phyloP scores from a whole-genome alignment of 352 stramenopile species.

The Globisporangium spinosum region DNA sequence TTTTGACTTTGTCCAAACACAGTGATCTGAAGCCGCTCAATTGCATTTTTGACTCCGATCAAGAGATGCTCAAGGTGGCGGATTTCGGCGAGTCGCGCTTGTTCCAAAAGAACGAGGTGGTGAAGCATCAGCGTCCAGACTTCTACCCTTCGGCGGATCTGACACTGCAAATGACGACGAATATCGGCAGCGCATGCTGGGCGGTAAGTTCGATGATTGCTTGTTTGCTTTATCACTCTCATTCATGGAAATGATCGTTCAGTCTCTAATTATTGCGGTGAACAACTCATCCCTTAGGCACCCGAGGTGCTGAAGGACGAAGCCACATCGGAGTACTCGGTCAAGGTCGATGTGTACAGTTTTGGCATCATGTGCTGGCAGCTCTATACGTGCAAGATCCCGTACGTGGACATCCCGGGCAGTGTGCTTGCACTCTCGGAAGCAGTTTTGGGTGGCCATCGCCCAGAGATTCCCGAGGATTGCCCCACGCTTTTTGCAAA shows the following conservation, averaged over 20 bases:
- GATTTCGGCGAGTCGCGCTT: conserved; percentile 78
- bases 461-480: conserved; percentile 49
- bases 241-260: no score
- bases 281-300: conserved; percentile 21
- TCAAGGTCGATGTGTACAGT: conserved; percentile 86
- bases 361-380: conserved; percentile 87
- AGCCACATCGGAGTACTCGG: conserved; percentile 61
- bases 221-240: no score
- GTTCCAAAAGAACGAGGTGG: conserved; percentile 57
- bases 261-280: not conserved
- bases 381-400: conserved; percentile 65
- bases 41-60: conserved; percentile 75
- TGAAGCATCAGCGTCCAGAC: conserved; percentile 35
- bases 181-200: conserved; percentile 80
- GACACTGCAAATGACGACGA: conserved; percentile 78
- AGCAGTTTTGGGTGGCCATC: conserved; percentile 60
- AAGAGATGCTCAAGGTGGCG: conserved; percentile 76
- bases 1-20: not conserved
- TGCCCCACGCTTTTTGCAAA: conserved; percentile 71
- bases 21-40: conserved; percentile 80
- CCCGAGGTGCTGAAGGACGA: conserved; percentile 74
- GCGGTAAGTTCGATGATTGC: conserved; percentile 27
- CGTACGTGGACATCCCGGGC: conserved; percentile 74
- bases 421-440: conserved; percentile 73
- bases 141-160: conserved; percentile 64